Evolutionary conservation across 768 basidiomycete species (phyloP).

Genomic region (Hortiboletus flavorubellus): DNA sequence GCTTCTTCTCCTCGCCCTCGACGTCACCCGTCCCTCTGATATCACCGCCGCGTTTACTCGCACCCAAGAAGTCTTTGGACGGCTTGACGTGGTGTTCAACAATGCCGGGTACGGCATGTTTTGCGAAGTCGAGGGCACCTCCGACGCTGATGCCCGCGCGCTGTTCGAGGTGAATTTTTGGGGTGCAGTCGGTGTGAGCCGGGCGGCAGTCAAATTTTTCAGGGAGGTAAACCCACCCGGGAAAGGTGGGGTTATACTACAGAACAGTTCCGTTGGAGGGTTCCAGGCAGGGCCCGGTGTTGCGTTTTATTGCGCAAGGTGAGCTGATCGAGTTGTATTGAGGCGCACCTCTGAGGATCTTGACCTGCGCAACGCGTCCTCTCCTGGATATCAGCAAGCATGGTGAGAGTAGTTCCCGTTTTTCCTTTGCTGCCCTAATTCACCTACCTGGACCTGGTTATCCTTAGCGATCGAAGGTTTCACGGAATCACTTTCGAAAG

Average conservation of each 20-base stretch:
- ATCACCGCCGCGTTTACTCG: constrained; percentile 34
- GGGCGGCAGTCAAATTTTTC: constrained; percentile 29
- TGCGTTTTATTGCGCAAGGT: constrained; percentile 14
- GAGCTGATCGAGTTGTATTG: background rate
- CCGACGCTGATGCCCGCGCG: constrained; percentile 28
- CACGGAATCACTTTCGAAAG: constrained; percentile 7
- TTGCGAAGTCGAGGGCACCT: constrained; percentile 34
- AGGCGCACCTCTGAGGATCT: background rate
- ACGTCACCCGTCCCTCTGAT: constrained; percentile 34
- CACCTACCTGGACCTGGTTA: background rate
- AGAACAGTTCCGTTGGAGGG: constrained; percentile 10
- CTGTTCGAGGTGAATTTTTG: constrained; percentile 35
- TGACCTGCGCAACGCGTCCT: background rate
- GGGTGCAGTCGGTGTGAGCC: constrained; percentile 17
- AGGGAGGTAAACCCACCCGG: constrained; percentile 30
- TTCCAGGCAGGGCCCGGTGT: constrained; percentile 3
- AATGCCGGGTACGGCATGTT: constrained; percentile 35
- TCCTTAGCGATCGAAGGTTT: constrained; percentile 11
- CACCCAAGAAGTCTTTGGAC: constrained; percentile 33
- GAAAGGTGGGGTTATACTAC: constrained; percentile 11
- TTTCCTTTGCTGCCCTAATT: background rate
- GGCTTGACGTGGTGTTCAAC: constrained; percentile 43
- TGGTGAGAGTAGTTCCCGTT: background rate
- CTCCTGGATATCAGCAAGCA: constrained; percentile 5
- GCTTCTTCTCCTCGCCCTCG: constrained; percentile 37